Base-by-base conservation (phyloP, 2,329 filamentous ascomycete species). In the Xylaria sp. region DNA sequence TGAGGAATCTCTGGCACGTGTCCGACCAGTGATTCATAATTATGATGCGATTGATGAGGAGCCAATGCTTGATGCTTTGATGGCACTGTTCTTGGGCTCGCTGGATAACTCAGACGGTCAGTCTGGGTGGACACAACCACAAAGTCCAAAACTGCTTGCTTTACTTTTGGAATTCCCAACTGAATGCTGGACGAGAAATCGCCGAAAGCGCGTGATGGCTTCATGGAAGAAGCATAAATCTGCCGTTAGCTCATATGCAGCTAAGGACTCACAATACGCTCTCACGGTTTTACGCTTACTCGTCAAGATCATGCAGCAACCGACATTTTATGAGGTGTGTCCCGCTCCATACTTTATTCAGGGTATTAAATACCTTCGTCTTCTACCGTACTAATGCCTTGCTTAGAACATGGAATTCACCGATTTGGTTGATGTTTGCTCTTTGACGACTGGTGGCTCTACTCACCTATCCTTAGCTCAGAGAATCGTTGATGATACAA, bases 291-390 rank as follows among this genome's bases (percentile, higher is more conserved):
- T 75, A 38, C 66, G 71, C n/a, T 38, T 76, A 33, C 58, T 76
- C 19, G 62, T 71, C 2, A 68, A 64, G 53, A 65, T 75, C 12
- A 72, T 73, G 67, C 67, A 70, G 57, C 73, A 75, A 52, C 72
- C 72, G 19, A 76, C 73, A 9, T 74, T 74, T 50, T 76, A 75
- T 49, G 70, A 72, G 46, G 74, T 75, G 60, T 40, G 66, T 65
- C 37, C 33, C 63, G 52, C 9, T 43, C 5, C 12, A 6, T 38
- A 2, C 6, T 60, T 14, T 5, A 37, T 60, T 15, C 8, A 2
- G 21, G 17, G 9, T 45, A 49, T n/a, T n/a, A n/a, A n/a, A n/a
- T n/a, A n/a, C n/a, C n/a, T n/a, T n/a, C n/a, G n/a, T n/a, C n/a
- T n/a, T n/a, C n/a, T n/a, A 38, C 46, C 57, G 69, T 45, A 69